phyloP scores from a whole-genome alignment of 164 flowering plant genomes.

The Hamamelis virginiana region DNA sequence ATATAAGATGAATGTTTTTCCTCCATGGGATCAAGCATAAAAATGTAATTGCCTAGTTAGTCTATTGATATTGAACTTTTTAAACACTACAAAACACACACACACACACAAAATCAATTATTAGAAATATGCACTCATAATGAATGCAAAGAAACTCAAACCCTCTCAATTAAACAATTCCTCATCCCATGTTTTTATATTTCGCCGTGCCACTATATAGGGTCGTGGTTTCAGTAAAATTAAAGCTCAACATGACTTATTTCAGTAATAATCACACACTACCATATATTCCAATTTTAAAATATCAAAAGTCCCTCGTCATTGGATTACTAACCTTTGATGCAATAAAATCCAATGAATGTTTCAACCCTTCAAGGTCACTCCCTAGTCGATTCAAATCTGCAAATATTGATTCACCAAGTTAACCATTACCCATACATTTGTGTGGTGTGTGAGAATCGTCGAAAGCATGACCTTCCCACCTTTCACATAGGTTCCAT shows the following conservation, averaged over 20 bases:
- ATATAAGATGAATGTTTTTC: too few relatives aligned
- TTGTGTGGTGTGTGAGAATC: not conserved
- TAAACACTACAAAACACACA: too few relatives aligned
- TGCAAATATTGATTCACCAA: slow-evolving; percentile 19
- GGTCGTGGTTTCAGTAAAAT: too few relatives aligned
- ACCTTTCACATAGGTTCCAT: slow-evolving; percentile 43
- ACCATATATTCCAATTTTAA: not conserved
- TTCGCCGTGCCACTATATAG: too few relatives aligned
- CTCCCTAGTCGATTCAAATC: slow-evolving; percentile 46
- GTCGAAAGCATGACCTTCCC: not conserved
- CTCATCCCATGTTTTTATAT: too few relatives aligned
- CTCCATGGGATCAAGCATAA: too few relatives aligned
- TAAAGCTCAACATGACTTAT: not conserved
- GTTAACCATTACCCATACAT: not conserved
- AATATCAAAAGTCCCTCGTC: not conserved
- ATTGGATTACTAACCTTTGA: slow-evolving; percentile 42
- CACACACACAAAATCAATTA: too few relatives aligned
- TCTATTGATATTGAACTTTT: too few relatives aligned
- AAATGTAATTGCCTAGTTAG: too few relatives aligned
- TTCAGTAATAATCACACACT: not conserved
- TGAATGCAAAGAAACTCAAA: too few relatives aligned
- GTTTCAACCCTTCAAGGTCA: slow-evolving; percentile 44
- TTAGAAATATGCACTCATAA: too few relatives aligned
- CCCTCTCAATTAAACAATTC: too few relatives aligned
- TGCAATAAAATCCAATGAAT: slow-evolving; percentile 31